Conservation (phyloP, 345 rosid species). For the Salix udensis region DNA sequence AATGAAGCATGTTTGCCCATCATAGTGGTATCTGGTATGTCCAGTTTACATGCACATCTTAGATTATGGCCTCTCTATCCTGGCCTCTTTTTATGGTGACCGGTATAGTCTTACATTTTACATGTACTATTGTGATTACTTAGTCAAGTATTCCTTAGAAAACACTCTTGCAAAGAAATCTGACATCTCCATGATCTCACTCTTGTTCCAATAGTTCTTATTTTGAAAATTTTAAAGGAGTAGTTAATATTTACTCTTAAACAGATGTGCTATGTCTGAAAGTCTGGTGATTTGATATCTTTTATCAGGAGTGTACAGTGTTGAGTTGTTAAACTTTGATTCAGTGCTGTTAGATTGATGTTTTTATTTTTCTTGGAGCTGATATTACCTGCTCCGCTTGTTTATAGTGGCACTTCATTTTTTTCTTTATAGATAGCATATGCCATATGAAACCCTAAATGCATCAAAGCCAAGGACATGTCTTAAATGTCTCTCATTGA, state of each 20-base stretch:
- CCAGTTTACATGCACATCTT: too few species aligned
- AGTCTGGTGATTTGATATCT: background rate
- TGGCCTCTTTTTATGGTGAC: background rate
- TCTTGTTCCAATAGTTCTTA: background rate
- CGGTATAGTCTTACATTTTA: too few species aligned
- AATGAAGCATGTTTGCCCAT: background rate
- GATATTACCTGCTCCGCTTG: background rate
- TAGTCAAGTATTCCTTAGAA: background rate
- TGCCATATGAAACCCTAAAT: background rate
- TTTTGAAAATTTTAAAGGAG: background rate
- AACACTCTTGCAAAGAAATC: background rate
- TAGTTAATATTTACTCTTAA: background rate
- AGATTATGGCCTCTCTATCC: background rate
- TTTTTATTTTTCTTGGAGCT: background rate
- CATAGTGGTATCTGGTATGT: too few species aligned
- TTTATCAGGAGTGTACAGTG: background rate
- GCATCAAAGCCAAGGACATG: background rate
- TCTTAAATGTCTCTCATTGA: background rate
- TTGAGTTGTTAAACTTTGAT: background rate
- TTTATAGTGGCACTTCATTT: background rate
- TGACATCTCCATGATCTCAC: background rate
- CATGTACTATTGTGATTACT: background rate
- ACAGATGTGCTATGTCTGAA: background rate
- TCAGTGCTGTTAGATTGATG: background rate
- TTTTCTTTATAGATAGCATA: background rate